Evolutionary conservation across 345 rosid genomes (phyloP).

Genomic region (Lepidium sativum): DNA sequence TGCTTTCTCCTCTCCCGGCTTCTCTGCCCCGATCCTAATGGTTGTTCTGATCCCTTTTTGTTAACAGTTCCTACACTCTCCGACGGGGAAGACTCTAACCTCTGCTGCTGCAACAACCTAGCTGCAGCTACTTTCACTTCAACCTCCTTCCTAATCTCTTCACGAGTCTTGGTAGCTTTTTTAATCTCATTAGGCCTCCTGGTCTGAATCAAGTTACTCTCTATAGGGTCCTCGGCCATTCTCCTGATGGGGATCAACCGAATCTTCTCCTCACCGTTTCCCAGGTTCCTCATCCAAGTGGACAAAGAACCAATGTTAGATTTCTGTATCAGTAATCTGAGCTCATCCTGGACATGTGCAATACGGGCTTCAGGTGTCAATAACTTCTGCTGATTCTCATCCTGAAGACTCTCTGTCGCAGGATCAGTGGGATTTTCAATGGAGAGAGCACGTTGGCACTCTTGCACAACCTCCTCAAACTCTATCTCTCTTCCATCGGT

Average conservation of each 20-base stretch:
- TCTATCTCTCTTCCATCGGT: conserved; percentile 47
- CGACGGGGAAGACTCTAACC: conserved; percentile 37
- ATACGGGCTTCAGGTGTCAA: conserved; percentile 64
- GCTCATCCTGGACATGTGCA: conserved; percentile 65
- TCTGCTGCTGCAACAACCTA: conserved; percentile 83
- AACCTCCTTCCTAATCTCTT: conserved; percentile 89
- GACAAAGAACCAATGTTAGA: conserved; percentile 63
- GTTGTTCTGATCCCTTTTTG: conserved; percentile 40
- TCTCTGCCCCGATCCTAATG: conserved; percentile 43
- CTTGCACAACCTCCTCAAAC: conserved; percentile 73
- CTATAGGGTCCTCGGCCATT: conserved; percentile 85
- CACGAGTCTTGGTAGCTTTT: conserved; percentile 83
- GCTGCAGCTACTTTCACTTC: conserved; percentile 96
- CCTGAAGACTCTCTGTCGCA: conserved; percentile 78
- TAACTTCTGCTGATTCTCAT: conserved; percentile 75
- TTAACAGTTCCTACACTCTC: conserved; percentile 34
- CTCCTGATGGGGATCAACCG: conserved; percentile 65
- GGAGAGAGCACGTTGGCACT: conserved; percentile 76
- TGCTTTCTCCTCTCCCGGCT: conserved; percentile 67
- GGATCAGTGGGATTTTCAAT: conserved; percentile 79
- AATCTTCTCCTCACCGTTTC: conserved; percentile 78
- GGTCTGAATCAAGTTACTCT: conserved; percentile 54
- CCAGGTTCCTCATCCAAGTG: conserved; percentile 75
- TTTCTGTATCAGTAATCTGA: conserved; percentile 65
- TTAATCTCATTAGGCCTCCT: conserved; percentile 92